Percentiles rank a stretch among this genome's conserved stretches.
Conservation (phyloP, 2,329 filamentous ascomycete species). For the Aspergillus hiratsukae region DNA sequence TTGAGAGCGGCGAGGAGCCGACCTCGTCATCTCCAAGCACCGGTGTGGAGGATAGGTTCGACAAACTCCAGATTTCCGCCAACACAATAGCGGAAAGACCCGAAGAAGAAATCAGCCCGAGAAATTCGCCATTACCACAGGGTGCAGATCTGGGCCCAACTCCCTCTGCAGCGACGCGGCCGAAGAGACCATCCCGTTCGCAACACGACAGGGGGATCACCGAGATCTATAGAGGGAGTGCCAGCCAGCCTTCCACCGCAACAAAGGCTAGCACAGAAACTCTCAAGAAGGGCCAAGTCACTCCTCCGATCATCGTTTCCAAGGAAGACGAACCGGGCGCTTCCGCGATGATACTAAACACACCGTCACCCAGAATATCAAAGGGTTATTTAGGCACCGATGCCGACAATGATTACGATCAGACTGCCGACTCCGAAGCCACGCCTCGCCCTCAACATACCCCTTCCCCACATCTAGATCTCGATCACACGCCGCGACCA, state of each 20-base stretch:
- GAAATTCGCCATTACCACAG: constrained; percentile 14
- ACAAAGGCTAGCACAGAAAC: constrained; percentile 8
- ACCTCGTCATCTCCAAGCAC: constrained; percentile 20
- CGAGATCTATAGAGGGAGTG: constrained; percentile 15
- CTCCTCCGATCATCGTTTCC: constrained; percentile 25
- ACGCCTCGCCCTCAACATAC: constrained; percentile 31
- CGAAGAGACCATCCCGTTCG: constrained; percentile 9
- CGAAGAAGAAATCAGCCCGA: constrained; percentile 26
- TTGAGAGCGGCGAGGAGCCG: constrained; percentile 20
- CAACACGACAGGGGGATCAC: constrained; percentile 2
- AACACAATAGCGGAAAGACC: constrained; percentile 25
- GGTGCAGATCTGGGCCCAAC: constrained; percentile 10
- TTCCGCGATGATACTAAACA: constrained; percentile 10
- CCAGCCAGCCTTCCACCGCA: background rate
- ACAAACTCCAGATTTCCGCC: constrained; percentile 31
- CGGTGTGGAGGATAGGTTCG: constrained; percentile 29
- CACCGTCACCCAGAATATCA: constrained; percentile 18
- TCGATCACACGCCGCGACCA: constrained; percentile 24
- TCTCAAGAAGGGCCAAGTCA: constrained; percentile 24
- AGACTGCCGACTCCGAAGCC: constrained; percentile 27
- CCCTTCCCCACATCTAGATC: constrained; percentile 22
- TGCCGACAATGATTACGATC: constrained; percentile 12
- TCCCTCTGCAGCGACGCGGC: constrained; percentile 1
- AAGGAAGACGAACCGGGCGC: background rate
- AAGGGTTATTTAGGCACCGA: constrained; percentile 17